Percentiles rank a stretch among this genome's conserved stretches.
Evolutionary conservation across 768 basidiomycete genomes (phyloP).

Genomic region (Crepidotus variabilis): DNA sequence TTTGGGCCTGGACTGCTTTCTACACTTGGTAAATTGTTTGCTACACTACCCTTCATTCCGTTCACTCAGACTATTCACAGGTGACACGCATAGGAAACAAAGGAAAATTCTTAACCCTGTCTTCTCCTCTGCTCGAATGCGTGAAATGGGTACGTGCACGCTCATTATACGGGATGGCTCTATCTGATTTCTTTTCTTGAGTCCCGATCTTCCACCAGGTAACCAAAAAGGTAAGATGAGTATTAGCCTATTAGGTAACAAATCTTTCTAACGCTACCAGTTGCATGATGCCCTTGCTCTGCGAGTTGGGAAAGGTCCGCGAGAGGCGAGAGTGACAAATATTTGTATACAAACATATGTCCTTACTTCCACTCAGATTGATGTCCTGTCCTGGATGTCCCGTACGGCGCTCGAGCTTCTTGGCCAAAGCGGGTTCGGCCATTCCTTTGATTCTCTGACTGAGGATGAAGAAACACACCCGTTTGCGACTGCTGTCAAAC

Average conservation of each 20-base stretch:
- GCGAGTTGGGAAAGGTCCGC: constrained; percentile 20
- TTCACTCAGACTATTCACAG: constrained; percentile 16
- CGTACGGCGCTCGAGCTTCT: constrained; percentile 46
- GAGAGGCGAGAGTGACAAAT: constrained; percentile 17
- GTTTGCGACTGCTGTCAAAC: constrained; percentile 28
- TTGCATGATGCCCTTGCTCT: constrained; percentile 18
- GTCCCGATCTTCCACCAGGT: constrained; percentile 36
- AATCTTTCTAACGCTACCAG: constrained; percentile 12
- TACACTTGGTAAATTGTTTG: constrained; percentile 17
- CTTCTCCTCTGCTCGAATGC: constrained; percentile 32
- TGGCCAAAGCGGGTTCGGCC: constrained; percentile 43
- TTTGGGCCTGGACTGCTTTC: constrained; percentile 16
- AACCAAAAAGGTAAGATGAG: constrained; percentile 20
- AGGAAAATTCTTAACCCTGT: constrained; percentile 36
- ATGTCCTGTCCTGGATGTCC: constrained; percentile 30
- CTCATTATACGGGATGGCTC: background rate
- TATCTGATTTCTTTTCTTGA: constrained; percentile 9
- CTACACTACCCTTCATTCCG: background rate
- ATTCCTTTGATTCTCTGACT: constrained; percentile 36
- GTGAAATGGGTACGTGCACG: constrained; percentile 27
- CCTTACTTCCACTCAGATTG: constrained; percentile 17
- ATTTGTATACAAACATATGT: background rate
- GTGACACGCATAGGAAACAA: constrained; percentile 38
- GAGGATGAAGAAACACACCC: constrained; percentile 25
- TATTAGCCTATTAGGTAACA: background rate